phyloP scores from a whole-genome alignment of 148 eudicot genomes.

The Cornus kousa region DNA sequence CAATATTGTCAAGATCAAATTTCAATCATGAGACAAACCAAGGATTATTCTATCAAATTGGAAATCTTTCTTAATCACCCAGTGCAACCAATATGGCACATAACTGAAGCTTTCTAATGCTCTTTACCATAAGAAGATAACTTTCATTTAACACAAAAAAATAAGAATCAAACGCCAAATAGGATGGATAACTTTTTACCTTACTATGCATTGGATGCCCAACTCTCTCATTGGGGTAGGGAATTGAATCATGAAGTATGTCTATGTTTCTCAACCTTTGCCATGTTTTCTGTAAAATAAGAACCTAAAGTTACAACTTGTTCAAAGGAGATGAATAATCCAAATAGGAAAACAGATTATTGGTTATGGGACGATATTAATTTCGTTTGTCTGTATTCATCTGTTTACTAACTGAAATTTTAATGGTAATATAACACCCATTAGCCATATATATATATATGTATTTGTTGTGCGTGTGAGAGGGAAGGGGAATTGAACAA shows the following conservation, averaged over 20 bases:
- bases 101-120: no score
- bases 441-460: no score
- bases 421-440: neutral
- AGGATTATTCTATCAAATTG: no score
- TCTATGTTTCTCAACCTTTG: slow-evolving; percentile 55
- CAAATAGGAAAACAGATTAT: neutral
- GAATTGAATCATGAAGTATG: slow-evolving; percentile 82
- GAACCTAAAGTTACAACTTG: neutral
- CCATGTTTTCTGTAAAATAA: slow-evolving; percentile 78
- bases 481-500: neutral
- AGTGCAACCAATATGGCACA: no score
- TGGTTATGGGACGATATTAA: neutral
- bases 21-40: no score
- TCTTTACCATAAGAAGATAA: no score
- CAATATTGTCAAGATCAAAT: no score
- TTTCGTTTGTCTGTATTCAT: neutral
- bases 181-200: slow-evolving; percentile 37
- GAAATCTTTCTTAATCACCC: no score
- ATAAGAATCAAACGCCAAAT: neutral
- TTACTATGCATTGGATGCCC: slow-evolving; percentile 91
- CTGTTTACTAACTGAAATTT: neutral
- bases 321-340: neutral
- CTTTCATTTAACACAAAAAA: neutral
- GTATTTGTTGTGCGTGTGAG: no score
- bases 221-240: slow-evolving; percentile 57